phyloP scores from a whole-genome alignment of 2,329 filamentous ascomycete species.

The Herpomyces periplanetae region DNA sequence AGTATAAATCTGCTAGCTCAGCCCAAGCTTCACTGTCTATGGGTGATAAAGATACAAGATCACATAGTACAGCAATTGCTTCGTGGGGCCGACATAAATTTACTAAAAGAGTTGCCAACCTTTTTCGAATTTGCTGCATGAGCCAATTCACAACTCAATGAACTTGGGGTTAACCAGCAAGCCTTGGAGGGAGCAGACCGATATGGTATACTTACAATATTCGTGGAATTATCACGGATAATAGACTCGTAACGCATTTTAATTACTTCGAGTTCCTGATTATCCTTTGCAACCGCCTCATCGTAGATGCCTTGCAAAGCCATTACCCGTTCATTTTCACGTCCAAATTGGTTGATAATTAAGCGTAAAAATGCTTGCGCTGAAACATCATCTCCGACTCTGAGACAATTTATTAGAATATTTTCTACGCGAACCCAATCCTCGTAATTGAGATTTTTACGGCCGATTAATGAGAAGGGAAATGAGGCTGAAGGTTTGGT shows the following conservation, averaged over 20 bases:
- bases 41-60: constrained; percentile 40
- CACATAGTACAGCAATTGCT: constrained; percentile 29
- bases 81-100: constrained; percentile 28
- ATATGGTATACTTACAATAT: constrained; percentile 20
- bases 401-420: constrained; percentile 40
- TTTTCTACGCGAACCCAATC: too few relatives aligned
- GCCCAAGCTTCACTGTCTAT: constrained; percentile 80
- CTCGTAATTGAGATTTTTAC: too few relatives aligned
- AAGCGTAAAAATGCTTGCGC: constrained; percentile 35
- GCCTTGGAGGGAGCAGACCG: neutral
- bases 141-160: constrained; percentile 1
- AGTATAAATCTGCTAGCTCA: constrained; percentile 57
- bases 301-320: constrained; percentile 43
- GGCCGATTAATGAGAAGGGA: too few relatives aligned
- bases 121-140: constrained; percentile 35
- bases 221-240: constrained; percentile 28
- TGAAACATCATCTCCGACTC: constrained; percentile 38
- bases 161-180: constrained; percentile 5
- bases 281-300: constrained; percentile 32
- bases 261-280: constrained; percentile 22
- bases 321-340: constrained; percentile 47
- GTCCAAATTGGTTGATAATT: constrained; percentile 40
- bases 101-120: constrained; percentile 36
- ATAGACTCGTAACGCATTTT: constrained; percentile 39
- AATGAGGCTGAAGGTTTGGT: too few relatives aligned